Percentiles rank a stretch among this genome's conserved stretches.
These are phyloP conservation scores for Lipomyces sp. DNA, from an alignment of 805 yeast species.

Conservation along the genomic window DNA sequence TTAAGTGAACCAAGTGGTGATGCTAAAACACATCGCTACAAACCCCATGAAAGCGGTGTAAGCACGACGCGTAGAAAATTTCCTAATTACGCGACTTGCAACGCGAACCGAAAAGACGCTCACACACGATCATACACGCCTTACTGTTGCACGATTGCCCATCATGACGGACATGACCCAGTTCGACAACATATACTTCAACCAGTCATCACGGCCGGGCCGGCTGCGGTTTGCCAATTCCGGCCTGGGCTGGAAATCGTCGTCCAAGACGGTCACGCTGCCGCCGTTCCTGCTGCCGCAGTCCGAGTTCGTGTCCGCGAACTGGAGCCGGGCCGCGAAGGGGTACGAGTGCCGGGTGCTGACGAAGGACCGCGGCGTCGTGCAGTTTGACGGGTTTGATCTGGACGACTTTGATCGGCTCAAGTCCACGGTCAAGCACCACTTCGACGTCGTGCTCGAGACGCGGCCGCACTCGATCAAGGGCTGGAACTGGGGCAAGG, in stretches of 20 bases:
- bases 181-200: slow-evolving; percentile 85
- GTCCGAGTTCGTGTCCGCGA: slow-evolving; percentile 71
- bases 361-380: slow-evolving; percentile 83
- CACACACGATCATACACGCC: no score
- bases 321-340: slow-evolving; percentile 91
- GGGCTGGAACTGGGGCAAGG: slow-evolving; percentile 99
- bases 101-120: no score
- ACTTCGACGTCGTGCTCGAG: slow-evolving; percentile 71
- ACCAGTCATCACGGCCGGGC: slow-evolving; percentile 80
- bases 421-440: slow-evolving; percentile 77
- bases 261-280: slow-evolving; percentile 34
- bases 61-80: no score
- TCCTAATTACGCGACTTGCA: no score
- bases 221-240: slow-evolving; percentile 91
- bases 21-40: no score
- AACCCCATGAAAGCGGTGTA: no score
- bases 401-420: slow-evolving; percentile 73
- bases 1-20: no score
- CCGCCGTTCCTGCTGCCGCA: slow-evolving; percentile 87
- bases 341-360: slow-evolving; percentile 88
- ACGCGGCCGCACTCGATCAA: slow-evolving; percentile 85
- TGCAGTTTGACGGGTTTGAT: slow-evolving; percentile 89
- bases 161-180: slow-evolving; percentile 44
- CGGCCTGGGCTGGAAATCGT: slow-evolving; percentile 96
- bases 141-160: no score